Evolutionary conservation across 306 rosid species (phyloP).

Genomic region (Vigna unguiculata): DNA sequence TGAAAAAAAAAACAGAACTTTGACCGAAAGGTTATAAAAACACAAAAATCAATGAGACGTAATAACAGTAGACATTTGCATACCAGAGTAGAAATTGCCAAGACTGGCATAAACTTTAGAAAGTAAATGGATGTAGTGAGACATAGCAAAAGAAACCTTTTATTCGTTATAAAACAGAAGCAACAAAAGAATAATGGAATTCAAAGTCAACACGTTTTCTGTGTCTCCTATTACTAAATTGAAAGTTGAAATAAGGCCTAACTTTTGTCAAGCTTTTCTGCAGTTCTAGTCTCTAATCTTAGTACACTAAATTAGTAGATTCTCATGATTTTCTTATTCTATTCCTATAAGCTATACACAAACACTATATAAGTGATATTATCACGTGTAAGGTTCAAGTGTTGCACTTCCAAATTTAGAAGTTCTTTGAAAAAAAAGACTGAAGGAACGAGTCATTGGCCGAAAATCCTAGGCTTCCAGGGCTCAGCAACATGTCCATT

Average conservation of each 20-base stretch:
- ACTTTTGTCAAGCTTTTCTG: conserved; percentile 10
- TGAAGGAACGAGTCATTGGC: conserved; percentile 44
- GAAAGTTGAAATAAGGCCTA: conserved; percentile 14
- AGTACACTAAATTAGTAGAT: conserved; percentile 12
- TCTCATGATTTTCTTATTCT: not conserved
- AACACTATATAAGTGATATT: not conserved
- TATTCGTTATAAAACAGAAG: not conserved
- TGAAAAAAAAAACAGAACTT: not conserved
- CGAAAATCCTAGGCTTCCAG: conserved; percentile 21
- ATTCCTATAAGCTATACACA: conserved; percentile 40
- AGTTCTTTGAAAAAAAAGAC: conserved; percentile 46
- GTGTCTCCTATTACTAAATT: conserved; percentile 7
- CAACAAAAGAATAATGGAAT: conserved; percentile 15
- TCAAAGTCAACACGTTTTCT: conserved; percentile 11
- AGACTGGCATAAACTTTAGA: not conserved
- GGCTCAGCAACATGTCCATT: conserved; percentile 31
- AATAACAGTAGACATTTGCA: not conserved
- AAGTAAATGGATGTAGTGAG: conserved; percentile 4
- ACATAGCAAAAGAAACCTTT: not conserved
- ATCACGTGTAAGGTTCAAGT: not conserved
- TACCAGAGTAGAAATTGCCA: not conserved
- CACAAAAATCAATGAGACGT: not conserved
- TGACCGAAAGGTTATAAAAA: not conserved
- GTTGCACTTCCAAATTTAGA: not conserved
- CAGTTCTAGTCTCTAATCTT: conserved; percentile 27